phyloP scores from a whole-genome alignment of 371 early-diverging fungal species.

The Circinella minor region DNA sequence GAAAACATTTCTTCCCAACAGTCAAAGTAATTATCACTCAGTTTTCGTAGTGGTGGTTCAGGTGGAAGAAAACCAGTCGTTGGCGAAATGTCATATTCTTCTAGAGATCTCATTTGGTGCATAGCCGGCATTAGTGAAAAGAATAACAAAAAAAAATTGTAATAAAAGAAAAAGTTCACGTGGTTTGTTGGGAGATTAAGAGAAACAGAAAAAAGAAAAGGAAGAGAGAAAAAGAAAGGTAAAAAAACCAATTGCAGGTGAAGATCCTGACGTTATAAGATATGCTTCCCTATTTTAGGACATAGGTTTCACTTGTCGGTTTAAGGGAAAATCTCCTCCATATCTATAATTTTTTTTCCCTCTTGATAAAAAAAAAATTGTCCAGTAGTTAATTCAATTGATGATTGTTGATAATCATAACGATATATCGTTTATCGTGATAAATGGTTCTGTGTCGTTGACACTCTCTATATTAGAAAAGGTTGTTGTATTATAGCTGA shows the following conservation, averaged over 20 bases:
- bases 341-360: neutral
- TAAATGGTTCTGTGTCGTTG: no score
- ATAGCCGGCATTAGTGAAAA: conserved; percentile 19
- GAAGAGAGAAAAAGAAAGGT: neutral
- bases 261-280: neutral
- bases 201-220: neutral
- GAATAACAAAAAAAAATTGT: neutral
- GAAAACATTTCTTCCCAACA: conserved; percentile 91
- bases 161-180: neutral
- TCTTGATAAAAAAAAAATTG: no score
- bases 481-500: no score
- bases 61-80: conserved; percentile 88
- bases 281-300: neutral
- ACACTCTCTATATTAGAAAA: no score
- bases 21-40: conserved; percentile 77
- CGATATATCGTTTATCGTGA: no score
- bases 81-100: conserved; percentile 86
- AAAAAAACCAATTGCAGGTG: neutral
- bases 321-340: conserved; percentile 2
- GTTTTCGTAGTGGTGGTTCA: conserved; percentile 72
- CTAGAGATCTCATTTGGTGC: conserved; percentile 50
- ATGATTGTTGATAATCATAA: no score
- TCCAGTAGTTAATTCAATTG: no score
- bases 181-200: neutral
- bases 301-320: neutral